Evolutionary conservation across 129 eudicot genomes (phyloP).

Genomic region (Silybum marianum): DNA sequence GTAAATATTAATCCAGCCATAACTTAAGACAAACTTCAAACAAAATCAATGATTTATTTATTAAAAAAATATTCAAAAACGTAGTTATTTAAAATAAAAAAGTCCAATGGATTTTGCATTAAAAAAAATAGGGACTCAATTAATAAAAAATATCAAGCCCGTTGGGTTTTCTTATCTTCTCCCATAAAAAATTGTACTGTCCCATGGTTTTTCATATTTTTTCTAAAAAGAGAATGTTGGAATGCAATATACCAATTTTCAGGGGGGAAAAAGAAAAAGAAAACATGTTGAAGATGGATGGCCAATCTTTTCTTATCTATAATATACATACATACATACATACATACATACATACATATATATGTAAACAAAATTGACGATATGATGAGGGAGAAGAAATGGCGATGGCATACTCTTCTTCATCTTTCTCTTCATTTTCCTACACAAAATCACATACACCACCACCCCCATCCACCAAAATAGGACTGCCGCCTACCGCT

Average conservation of each 20-base stretch:
- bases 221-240: not conserved
- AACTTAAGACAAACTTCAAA: too few species aligned
- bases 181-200: too few species aligned
- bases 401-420: conserved; percentile 37
- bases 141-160: too few species aligned
- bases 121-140: too few species aligned
- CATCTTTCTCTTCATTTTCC: conserved; percentile 30
- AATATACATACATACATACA: not conserved
- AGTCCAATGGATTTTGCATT: too few species aligned
- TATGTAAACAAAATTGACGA: conserved; percentile 25
- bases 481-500: conserved; percentile 20
- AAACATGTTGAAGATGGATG: conserved; percentile 10
- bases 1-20: too few species aligned
- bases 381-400: conserved; percentile 1
- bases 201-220: not conserved
- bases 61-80: too few species aligned
- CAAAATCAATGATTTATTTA: too few species aligned
- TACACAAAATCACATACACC: conserved; percentile 31
- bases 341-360: not conserved
- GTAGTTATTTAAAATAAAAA: too few species aligned
- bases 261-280: not conserved
- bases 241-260: not conserved
- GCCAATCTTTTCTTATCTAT: conserved; percentile 42
- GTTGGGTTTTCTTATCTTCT: too few species aligned
- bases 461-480: conserved; percentile 24